These are phyloP conservation scores for Malassezia yamatoensis DNA, from an alignment of 1,284 basidiomycete species.

Conservation along the genomic window DNA sequence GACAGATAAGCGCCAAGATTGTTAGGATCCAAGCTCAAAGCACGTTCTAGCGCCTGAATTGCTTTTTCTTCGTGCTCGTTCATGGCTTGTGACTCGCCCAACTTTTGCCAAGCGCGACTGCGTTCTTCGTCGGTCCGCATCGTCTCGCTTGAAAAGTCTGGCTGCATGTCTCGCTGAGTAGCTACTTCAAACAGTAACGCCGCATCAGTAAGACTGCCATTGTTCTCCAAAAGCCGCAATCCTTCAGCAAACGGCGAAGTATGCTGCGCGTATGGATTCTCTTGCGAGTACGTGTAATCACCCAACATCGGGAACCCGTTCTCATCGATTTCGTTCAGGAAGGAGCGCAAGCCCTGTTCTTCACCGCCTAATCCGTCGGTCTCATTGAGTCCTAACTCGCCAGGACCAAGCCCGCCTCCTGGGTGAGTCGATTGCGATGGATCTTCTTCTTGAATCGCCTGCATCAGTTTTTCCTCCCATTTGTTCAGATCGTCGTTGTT, in stretches of 20 bases:
- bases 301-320: slow-evolving; percentile 41
- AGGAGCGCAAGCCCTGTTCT: slow-evolving; percentile 35
- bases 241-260: slow-evolving; percentile 53
- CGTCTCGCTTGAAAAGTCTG: slow-evolving; percentile 54
- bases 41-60: slow-evolving; percentile 53
- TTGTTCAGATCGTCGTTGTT: slow-evolving; percentile 53
- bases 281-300: slow-evolving; percentile 27
- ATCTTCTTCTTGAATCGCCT: slow-evolving; percentile 56
- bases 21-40: slow-evolving; percentile 60
- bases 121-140: slow-evolving; percentile 56
- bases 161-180: slow-evolving; percentile 46
- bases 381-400: slow-evolving; percentile 29
- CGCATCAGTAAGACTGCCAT: slow-evolving; percentile 71
- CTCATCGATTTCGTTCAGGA: slow-evolving; percentile 30
- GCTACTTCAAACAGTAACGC: slow-evolving; percentile 76
- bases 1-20: slow-evolving; percentile 53
- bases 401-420: slow-evolving; percentile 37
- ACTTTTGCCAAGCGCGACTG: slow-evolving; percentile 81
- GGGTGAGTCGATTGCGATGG: slow-evolving; percentile 50
- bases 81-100: slow-evolving; percentile 90
- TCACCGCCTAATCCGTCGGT: slow-evolving; percentile 34
- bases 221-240: slow-evolving; percentile 60
- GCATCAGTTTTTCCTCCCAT: slow-evolving; percentile 57
- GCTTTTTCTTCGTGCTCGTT: slow-evolving; percentile 65
- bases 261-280: slow-evolving; percentile 60